Evolutionary conservation across 1,284 basidiomycete genomes (phyloP).

Genomic region (Thelephora terrestris): DNA sequence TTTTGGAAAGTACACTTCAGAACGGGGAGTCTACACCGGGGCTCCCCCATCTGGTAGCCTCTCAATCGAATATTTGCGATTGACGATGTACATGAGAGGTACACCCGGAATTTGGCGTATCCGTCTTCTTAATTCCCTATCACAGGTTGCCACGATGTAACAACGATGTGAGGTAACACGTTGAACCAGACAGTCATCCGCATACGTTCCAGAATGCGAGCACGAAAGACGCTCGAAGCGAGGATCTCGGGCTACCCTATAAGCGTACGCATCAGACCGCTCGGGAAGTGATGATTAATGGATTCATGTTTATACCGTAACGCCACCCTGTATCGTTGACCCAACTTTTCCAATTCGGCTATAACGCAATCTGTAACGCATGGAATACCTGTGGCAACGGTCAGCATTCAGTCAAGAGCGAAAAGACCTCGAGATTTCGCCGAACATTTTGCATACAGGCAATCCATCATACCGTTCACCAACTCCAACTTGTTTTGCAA

Average conservation of each 20-base stretch:
- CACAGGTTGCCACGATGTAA: slow-evolving; percentile 97
- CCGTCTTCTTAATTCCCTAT: slow-evolving; percentile 86
- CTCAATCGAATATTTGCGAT: slow-evolving; percentile 86
- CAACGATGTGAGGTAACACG: slow-evolving; percentile 92
- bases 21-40: slow-evolving; percentile 26
- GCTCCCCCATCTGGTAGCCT: slow-evolving; percentile 86
- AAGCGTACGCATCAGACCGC: neutral
- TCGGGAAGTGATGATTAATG: slow-evolving; percentile 1
- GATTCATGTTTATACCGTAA: slow-evolving; percentile 51
- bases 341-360: slow-evolving; percentile 95
- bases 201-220: slow-evolving; percentile 92
- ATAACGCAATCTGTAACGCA: slow-evolving; percentile 98
- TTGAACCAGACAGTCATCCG: slow-evolving; percentile 97
- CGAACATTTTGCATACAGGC: slow-evolving; percentile 96
- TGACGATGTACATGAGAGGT: slow-evolving; percentile 93
- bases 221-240: slow-evolving; percentile 92
- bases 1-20: too few relatives aligned
- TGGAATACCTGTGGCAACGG: slow-evolving; percentile 67
- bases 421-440: slow-evolving; percentile 9
- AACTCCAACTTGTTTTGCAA: slow-evolving; percentile 98
- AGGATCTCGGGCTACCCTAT: slow-evolving; percentile 90
- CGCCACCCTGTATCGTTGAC: slow-evolving; percentile 92
- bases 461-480: slow-evolving; percentile 98
- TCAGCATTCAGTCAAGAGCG: slow-evolving; percentile 5
- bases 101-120: slow-evolving; percentile 93